phyloP scores from a whole-genome alignment of 257 asterid species.

The Nicotiana tabacum region DNA sequence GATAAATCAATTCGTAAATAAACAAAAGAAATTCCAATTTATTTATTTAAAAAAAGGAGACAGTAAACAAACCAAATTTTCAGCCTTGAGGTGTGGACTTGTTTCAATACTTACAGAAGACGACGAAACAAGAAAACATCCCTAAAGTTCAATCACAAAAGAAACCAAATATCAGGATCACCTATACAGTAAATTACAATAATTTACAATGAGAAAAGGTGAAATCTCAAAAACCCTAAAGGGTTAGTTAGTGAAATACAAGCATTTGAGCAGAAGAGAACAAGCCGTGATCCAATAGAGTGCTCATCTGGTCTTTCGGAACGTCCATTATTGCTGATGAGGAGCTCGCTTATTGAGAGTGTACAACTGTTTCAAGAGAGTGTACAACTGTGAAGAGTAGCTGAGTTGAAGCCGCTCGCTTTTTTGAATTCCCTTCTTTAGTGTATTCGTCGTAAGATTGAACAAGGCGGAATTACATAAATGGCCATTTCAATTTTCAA shows the following conservation, averaged over 20 bases:
- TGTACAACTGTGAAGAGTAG: neutral
- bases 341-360: neutral
- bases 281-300: conserved; percentile 80
- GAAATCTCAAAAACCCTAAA: conserved; percentile 7
- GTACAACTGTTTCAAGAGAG: neutral
- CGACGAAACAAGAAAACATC: conserved; percentile 85
- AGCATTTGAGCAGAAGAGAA: conserved; percentile 80
- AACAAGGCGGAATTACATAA: too few relatives aligned
- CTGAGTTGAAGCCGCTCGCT: neutral
- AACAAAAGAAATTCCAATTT: neutral
- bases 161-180: neutral
- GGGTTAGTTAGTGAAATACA: conserved; percentile 27
- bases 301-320: conserved; percentile 66
- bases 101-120: conserved; percentile 60
- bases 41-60: conserved; percentile 3
- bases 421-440: neutral
- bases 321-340: conserved; percentile 47
- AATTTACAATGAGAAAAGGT: neutral
- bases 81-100: conserved; percentile 79
- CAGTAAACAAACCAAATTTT: conserved; percentile 60
- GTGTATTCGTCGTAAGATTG: too few relatives aligned
- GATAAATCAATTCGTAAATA: neutral
- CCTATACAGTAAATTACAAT: neutral
- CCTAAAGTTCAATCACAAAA: conserved; percentile 35
- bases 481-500: too few relatives aligned